These are phyloP conservation scores for Rhizoclosmatium sp. DNA, from an alignment of 192 early-diverging fungal species.

Conservation along the genomic window DNA sequence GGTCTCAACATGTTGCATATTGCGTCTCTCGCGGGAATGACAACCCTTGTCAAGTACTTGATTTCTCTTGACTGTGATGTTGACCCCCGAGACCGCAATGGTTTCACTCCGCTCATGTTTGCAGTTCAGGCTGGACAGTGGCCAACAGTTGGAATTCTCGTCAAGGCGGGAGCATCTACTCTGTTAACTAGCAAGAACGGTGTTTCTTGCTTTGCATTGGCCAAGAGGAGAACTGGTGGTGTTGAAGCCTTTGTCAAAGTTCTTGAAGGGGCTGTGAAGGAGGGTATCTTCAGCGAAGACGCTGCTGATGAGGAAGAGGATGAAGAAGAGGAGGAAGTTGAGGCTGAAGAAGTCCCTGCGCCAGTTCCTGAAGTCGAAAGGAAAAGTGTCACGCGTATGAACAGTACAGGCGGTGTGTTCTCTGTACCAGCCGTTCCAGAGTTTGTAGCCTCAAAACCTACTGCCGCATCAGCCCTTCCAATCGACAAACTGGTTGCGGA, in stretches of 20 bases:
- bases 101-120: constrained; percentile 50
- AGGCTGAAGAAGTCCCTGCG: background rate
- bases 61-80: constrained; percentile 34
- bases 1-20: constrained; percentile 46
- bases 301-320: constrained; percentile 13
- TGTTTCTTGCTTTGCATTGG: constrained; percentile 27
- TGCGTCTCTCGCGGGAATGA: constrained; percentile 39
- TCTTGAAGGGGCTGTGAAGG: background rate
- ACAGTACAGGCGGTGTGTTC: constrained; percentile 19
- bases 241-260: constrained; percentile 2
- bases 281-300: background rate
- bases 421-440: constrained; percentile 24
- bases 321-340: constrained; percentile 4
- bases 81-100: constrained; percentile 40
- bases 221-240: constrained; percentile 13
- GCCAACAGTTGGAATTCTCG: constrained; percentile 33
- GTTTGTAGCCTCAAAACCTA: background rate
- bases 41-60: constrained; percentile 49
- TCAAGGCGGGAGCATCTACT: constrained; percentile 40
- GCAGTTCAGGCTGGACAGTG: constrained; percentile 41
- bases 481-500: background rate
- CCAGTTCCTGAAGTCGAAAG: background rate
- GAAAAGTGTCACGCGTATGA: constrained; percentile 1
- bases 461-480: background rate
- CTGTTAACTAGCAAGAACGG: constrained; percentile 24